Base-by-base conservation (phyloP, 192 early-diverging fungal genomes). In the Backusella psychrophila region DNA sequence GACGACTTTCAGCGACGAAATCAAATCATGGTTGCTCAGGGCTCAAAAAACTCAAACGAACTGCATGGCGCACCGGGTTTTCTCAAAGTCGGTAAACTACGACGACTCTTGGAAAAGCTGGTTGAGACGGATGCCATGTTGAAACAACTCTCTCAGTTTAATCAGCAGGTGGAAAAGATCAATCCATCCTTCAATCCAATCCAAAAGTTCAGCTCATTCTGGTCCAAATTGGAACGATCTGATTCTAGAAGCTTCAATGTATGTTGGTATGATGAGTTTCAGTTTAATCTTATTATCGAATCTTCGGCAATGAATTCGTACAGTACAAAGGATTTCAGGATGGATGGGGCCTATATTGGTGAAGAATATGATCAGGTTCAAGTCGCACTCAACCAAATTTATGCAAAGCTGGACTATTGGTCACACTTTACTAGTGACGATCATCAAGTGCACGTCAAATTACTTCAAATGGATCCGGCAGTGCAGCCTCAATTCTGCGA, bases 91-190 rank as follows among this genome's bases (percentile, higher is more conserved):
- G 81, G 78, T 6, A 82, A 85, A 33, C 70, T 90, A 19, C 77
- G 85, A 29, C 81, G 82, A 9, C 84, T 87, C 23, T 82, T 90
- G 21, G 78, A 80, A 1, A 75, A 75, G 0, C 81, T 87, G 9
- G 80, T 78, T 31, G 85, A 88, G 26, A 81, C 85, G 6, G 89
- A 90, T 72, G 80, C 85, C 0, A 72, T 86, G 49, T 67, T 90
- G 38, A 82, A 86, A 31, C 66, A 73, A 33, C 34, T 81, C 15
- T 17, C 78, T 17, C 69, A 68, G 2, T 33, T 71, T 9, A 77
- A 78, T 41, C 36, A 65, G 7, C 33, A 67, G 4, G 23, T 29
- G 23, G 66, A 69, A 5, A 67, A 39, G 2, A 66, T 33, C 3
- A 46, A 72, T 17, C 36, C 56, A 12, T 26, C 56, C 56, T 63